Evolutionary conservation across 2,329 filamentous ascomycete species (phyloP), one percentile per base, ranked within the genome.

Genomic region (Penicillium sp.): DNA sequence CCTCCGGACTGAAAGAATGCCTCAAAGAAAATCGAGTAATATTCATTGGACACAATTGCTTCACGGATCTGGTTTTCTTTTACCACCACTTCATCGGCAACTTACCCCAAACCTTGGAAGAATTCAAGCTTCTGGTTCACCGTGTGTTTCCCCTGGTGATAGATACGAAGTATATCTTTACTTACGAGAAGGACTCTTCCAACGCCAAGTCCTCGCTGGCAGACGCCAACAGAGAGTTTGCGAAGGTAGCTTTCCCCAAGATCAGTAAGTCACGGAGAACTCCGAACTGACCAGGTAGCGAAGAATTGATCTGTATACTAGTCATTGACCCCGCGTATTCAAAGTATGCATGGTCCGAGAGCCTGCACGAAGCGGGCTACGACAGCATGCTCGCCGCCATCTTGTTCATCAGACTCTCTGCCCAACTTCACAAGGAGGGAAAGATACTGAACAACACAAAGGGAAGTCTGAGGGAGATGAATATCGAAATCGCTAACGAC

Each of bases 101-200:
- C 6, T 69, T 86, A 16, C 83, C 83, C 1, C 75, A 80, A 24
- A 78, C 71, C 2, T 69, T 85, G 0, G 76, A 79, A 41, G 79
- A 79, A 24, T 86, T 85, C 60, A 71, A 76, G 51, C 55, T 66
- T 5, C 68, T 69, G 28, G 71, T 84, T 1, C 79, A 83, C 52
- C 64, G 73, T 10, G 61, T 81, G 3, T 85, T 84, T 57, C 83
- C 83, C 0, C 60, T 76, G 4, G 72, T 86, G 14, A 72, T 86
- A 16, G 83, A 86, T 56, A 86, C 83, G 0, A 86, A 86, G 61
- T 86, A 84, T 58, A 74, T 86, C 60, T 81, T 81, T 4, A 85
- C 82, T 1, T 75, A 81, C 58, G 76, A 80, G 39, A 81, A 76
- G 53, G 78, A 56, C 68, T 80, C 66, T 66, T 63, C 81, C 50